Percentiles rank a stretch among this genome's conserved stretches.
These are phyloP conservation scores for Backusella parvicylindrica DNA, from an alignment of 192 early-diverging fungal genomes.

Conservation along the genomic window DNA sequence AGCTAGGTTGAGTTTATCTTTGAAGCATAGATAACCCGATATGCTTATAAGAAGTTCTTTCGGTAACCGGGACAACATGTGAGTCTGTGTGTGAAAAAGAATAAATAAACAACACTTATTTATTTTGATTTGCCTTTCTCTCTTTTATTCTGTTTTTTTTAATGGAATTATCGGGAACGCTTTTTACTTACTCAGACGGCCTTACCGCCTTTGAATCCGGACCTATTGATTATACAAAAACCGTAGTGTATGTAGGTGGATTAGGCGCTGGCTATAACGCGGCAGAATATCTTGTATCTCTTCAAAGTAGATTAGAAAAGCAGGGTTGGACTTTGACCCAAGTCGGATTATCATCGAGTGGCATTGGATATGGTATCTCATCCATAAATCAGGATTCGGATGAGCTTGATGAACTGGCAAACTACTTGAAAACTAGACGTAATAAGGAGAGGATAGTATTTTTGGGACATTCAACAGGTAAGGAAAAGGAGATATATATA, in stretches of 20 bases:
- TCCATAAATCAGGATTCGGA: conserved; percentile 31
- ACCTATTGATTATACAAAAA: conserved; percentile 9
- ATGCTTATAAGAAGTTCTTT: neutral
- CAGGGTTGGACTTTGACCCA: conserved; percentile 35
- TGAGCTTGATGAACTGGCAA: conserved; percentile 35
- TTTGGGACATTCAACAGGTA: conserved; percentile 46
- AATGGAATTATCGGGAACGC: conserved; percentile 37
- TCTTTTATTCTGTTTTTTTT: neutral
- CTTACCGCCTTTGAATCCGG: conserved; percentile 45
- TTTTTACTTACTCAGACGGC: conserved; percentile 36
- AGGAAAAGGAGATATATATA: neutral
- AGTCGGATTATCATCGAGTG: conserved; percentile 38
- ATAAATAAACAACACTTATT: neutral
- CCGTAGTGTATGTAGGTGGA: conserved; percentile 37
- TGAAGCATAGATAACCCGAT: neutral
- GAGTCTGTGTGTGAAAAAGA: neutral
- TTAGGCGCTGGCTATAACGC: conserved; percentile 40
- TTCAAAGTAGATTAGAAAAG: conserved; percentile 18
- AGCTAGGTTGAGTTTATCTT: neutral
- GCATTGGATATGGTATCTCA: conserved; percentile 39
- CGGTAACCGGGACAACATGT: neutral
- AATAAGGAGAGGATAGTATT: conserved; percentile 34
- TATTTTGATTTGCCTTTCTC: neutral
- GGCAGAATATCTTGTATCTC: conserved; percentile 28
- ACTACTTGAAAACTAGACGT: conserved; percentile 21